These are phyloP conservation scores for Pinus albicaulis DNA, from an alignment of 75 land plant genomes.

Conservation along the genomic window DNA sequence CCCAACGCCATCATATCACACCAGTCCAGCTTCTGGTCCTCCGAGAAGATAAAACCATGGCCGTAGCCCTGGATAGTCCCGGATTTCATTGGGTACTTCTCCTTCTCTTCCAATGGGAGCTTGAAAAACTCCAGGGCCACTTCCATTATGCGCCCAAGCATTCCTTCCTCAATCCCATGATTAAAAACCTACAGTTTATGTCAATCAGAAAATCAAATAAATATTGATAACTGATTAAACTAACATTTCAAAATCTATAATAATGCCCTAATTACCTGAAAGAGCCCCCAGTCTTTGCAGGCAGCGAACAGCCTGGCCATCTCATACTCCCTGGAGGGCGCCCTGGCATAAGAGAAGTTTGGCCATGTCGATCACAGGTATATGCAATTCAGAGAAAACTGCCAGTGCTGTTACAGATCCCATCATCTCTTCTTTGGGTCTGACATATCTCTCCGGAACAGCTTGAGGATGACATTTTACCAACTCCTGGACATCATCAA, in stretches of 20 bases:
- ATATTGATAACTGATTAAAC: neutral
- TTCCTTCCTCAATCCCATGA: too few species aligned
- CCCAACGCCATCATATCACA: conserved; percentile 69
- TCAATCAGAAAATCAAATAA: conserved; percentile 43
- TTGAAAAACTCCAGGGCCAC: too few species aligned
- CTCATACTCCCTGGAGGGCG: conserved; percentile 13
- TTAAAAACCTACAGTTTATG: conserved; percentile 50
- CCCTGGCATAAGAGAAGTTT: conserved; percentile 4
- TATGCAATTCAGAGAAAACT: conserved; percentile 1
- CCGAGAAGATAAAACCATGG: conserved; percentile 62
- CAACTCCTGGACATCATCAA: conserved; percentile 65
- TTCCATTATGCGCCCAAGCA: too few species aligned
- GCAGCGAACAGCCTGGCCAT: conserved; percentile 29
- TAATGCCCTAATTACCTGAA: conserved; percentile 11
- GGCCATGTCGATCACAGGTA: conserved; percentile 48
- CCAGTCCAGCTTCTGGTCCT: conserved; percentile 70
- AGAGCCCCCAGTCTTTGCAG: conserved; percentile 25
- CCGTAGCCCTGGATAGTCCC: conserved; percentile 72
- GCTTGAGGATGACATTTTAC: conserved; percentile 16
- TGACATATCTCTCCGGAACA: conserved; percentile 50
- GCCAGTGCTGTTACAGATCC: neutral
- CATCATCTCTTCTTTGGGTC: conserved; percentile 36
- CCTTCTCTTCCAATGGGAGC: too few species aligned
- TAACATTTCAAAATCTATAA: neutral
- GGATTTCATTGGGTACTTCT: conserved; percentile 49